A percentile compares a stretch with the other conserved stretches of the same genome.
Evolutionary conservation across 73 alveolate species (phyloP).

Genomic region (Loxodes magnus): DNA sequence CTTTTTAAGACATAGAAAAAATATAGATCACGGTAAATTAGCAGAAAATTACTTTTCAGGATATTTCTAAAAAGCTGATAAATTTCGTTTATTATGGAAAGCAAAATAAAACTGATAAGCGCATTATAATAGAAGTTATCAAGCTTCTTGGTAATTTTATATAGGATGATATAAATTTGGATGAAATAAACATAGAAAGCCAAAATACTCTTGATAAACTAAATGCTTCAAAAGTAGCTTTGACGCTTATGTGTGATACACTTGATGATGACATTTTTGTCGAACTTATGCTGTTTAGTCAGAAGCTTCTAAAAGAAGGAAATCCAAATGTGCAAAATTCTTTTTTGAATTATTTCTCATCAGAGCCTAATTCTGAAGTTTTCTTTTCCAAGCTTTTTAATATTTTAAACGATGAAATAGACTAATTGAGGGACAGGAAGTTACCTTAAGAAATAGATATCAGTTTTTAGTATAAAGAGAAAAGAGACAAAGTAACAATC

Average conservation of each 20-base stretch:
- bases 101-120: neutral
- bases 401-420: slow-evolving; percentile 17
- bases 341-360: slow-evolving; percentile 18
- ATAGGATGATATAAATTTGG: neutral
- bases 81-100: neutral
- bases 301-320: slow-evolving; percentile 32
- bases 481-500: neutral
- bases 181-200: slow-evolving; percentile 12
- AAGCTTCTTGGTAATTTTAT: neutral
- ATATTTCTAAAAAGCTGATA: neutral
- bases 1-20: no score
- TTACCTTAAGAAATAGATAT: neutral
- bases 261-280: slow-evolving; percentile 21
- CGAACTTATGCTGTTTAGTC: slow-evolving; percentile 14
- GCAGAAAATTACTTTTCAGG: no score
- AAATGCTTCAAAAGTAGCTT: slow-evolving; percentile 25
- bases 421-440: slow-evolving; percentile 2
- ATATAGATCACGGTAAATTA: no score
- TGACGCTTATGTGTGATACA: slow-evolving; percentile 28
- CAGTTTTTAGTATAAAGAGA: neutral
- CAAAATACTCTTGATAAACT: slow-evolving; percentile 23
- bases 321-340: slow-evolving; percentile 16
- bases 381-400: slow-evolving; percentile 20
- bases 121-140: neutral
- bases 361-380: slow-evolving; percentile 23